Base-by-base conservation (phyloP, 306 rosid genomes). In the Gastrolobium villosum region DNA sequence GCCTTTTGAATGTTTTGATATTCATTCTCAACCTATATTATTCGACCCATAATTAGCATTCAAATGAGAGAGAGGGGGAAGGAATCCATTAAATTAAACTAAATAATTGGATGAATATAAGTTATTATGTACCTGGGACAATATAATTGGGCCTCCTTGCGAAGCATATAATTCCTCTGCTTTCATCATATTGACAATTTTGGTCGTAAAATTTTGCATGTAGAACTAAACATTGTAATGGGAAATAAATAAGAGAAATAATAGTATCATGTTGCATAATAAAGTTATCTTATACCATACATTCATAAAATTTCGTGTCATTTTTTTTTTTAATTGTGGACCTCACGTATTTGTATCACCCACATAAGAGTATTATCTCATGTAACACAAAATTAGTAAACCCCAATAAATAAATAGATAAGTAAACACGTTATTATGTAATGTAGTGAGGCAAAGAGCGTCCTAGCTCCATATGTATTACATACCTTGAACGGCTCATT, bases 61-160 rank as follows among this genome's bases (percentile, higher is more conserved):
- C 8, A 30, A 53, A 30, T 10, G 41, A 26, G 15, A 4, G 11
- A 4, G 10, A 41, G 39, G 13, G 2, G 26, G 10, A 0, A 14
- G 8, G 28, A 26, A 37, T 4, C 2, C 45, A 30, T 49, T 2
- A 30, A 79, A 50, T 26, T 30, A 11, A 54, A 55, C 44, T 36
- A 10, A 57, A n/a, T 35, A 13, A 68, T 32, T 69, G 11, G 15
- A 31, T 41, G 43, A 74, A 32, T 35, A 37, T 15, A 3, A 34
- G 3, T 35, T 13, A 49, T 37, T 1, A 45, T 20, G 11, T 63
- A 79, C 86, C 92, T 89, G 97, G 6, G 94, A 86, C 59, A 91
- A 46, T 70, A 90, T 90, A 71, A 91, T 91, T 34, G 97, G 96
- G 2, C 97, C 94, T 84, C 97, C 97, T 91, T 93, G 91, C 0